Evolutionary conservation across 148 eudicot species (phyloP).

Genomic region (Camellia lanceoleosa): DNA sequence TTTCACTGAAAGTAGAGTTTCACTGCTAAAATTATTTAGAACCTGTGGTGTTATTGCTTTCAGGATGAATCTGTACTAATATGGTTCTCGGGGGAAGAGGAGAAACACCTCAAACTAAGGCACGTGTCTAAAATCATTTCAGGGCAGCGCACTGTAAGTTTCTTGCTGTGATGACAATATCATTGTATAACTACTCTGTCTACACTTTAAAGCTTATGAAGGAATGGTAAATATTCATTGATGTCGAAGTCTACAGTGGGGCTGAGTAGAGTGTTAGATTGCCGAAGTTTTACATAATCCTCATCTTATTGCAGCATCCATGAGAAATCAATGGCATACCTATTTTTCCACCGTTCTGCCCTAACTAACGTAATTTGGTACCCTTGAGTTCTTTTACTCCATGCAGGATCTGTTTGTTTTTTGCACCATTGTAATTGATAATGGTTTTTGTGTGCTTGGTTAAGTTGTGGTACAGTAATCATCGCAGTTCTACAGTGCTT

Average conservation of each 20-base stretch:
- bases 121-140: conserved; percentile 90
- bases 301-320: background rate
- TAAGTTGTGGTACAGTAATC: too few relatives aligned
- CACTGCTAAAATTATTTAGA: background rate
- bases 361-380: too few relatives aligned
- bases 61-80: conserved; percentile 88
- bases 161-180: conserved; percentile 10
- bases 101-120: conserved; percentile 84
- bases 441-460: too few relatives aligned
- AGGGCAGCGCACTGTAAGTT: conserved; percentile 95
- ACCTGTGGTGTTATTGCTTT: conserved; percentile 21
- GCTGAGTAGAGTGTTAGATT: background rate
- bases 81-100: conserved; percentile 96
- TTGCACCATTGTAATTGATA: too few relatives aligned
- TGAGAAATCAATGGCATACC: too few relatives aligned
- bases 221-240: background rate
- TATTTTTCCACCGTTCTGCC: too few relatives aligned
- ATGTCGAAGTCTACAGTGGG: background rate
- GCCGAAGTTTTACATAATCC: background rate
- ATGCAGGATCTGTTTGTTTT: too few relatives aligned
- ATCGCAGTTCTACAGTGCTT: too few relatives aligned
- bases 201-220: background rate
- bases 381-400: too few relatives aligned
- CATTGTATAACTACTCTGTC: background rate
- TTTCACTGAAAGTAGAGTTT: background rate